Percentiles rank a stretch among this genome's conserved stretches.
Conservation (phyloP, 352 stramenopile genomes). For the Pythium aphanidermatum region DNA sequence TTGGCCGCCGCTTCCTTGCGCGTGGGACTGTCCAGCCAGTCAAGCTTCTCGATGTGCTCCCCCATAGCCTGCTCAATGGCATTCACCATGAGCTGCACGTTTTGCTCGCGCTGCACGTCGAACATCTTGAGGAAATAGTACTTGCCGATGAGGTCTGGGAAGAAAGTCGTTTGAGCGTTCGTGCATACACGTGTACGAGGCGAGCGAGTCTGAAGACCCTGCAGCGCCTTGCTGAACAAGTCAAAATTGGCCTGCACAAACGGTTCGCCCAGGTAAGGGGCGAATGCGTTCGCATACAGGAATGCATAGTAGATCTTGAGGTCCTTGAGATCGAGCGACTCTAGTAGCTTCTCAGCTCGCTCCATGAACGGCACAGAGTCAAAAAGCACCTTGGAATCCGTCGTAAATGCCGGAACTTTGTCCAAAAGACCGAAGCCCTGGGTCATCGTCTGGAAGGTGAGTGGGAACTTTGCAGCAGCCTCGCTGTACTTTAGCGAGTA, state of each 20-base stretch:
- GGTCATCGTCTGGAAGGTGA: constrained; percentile 36
- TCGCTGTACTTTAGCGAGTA: constrained; percentile 73
- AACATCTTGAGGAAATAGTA: constrained; percentile 81
- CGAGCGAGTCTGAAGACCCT: constrained; percentile 51
- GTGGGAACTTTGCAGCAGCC: constrained; percentile 28
- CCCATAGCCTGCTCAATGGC: constrained; percentile 71
- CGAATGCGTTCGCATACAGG: constrained; percentile 28
- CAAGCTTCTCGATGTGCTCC: constrained; percentile 70
- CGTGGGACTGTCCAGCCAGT: constrained; percentile 87
- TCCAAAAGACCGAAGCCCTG: constrained; percentile 32
- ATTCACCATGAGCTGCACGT: constrained; percentile 75
- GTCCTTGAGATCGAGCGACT: constrained; percentile 23
- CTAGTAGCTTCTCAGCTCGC: constrained; percentile 31
- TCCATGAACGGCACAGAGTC: constrained; percentile 42
- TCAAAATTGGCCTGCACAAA: constrained; percentile 86
- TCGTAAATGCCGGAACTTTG: constrained; percentile 22
- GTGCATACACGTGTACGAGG: constrained; percentile 60
- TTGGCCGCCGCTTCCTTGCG: constrained; percentile 73
- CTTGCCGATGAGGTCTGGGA: constrained; percentile 53
- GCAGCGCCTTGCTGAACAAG: constrained; percentile 74
- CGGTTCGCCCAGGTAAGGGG: constrained; percentile 29
- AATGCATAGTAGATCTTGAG: constrained; percentile 48
- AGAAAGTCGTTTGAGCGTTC: constrained; percentile 12
- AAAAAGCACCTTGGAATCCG: constrained; percentile 35
- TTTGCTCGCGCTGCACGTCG: constrained; percentile 51